Conservation (phyloP, 2,329 filamentous ascomycete species). For the Ophiostoma sp. region DNA sequence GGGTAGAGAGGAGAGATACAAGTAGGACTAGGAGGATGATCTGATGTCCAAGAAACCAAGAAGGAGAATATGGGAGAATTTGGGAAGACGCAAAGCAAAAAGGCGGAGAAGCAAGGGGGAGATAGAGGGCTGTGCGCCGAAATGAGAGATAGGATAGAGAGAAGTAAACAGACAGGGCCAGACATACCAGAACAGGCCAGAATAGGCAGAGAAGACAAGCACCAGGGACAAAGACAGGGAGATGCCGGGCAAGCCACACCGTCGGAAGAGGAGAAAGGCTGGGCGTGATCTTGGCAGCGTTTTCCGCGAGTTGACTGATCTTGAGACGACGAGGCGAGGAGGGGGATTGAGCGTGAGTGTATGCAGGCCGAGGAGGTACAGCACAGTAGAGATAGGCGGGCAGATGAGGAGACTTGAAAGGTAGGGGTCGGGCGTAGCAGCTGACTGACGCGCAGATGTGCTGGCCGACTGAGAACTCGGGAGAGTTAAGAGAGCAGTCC, state of each 20-base stretch:
- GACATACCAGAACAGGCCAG: neutral
- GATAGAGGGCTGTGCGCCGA: conserved; percentile 18
- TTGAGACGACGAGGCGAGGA: neutral
- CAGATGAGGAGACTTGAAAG: neutral
- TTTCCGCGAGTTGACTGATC: neutral
- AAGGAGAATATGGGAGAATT: neutral
- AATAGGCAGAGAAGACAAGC: too few relatives aligned
- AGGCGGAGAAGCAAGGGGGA: conserved; percentile 14
- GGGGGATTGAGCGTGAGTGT: neutral
- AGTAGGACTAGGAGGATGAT: neutral
- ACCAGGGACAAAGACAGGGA: neutral
- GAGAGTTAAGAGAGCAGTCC: neutral
- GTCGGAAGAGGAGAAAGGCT: conserved; percentile 23
- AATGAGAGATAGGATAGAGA: neutral
- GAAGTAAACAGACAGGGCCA: neutral
- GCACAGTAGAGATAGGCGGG: neutral
- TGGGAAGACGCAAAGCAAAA: neutral
- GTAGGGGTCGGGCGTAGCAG: conserved; percentile 2
- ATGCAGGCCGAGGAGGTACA: neutral
- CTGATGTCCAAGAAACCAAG: neutral
- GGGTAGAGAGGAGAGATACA: neutral
- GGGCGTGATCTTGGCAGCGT: conserved; percentile 20
- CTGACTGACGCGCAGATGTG: neutral
- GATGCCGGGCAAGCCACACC: conserved; percentile 16
- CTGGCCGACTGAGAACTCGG: neutral